A percentile compares a stretch with the other conserved stretches of the same genome.
These are phyloP conservation scores for Colletotrichum lini DNA, from an alignment of 2,329 filamentous ascomycete genomes.

Conservation along the genomic window DNA sequence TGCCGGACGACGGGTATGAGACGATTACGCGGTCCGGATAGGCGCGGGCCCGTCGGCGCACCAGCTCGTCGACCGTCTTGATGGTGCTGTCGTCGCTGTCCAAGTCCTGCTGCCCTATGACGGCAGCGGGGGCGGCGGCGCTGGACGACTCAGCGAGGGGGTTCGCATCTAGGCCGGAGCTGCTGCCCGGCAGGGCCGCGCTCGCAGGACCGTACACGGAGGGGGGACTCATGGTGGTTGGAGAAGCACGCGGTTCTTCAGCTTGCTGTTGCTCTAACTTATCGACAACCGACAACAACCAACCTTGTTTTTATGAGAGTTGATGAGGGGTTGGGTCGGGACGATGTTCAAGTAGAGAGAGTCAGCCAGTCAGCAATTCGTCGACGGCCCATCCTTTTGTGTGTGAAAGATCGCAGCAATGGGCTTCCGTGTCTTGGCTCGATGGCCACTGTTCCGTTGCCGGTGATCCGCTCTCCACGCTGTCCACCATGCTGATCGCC, in stretches of 20 bases:
- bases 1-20: slow-evolving; percentile 60
- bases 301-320: slow-evolving; percentile 7
- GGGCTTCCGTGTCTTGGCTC: slow-evolving; percentile 1
- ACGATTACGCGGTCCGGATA: slow-evolving; percentile 54
- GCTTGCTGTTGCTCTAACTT: background rate
- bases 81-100: slow-evolving; percentile 44
- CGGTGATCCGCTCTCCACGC: slow-evolving; percentile 21
- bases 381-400: slow-evolving; percentile 11
- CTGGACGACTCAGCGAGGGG: slow-evolving; percentile 1
- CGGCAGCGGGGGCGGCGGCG: background rate
- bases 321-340: background rate
- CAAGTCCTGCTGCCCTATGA: background rate
- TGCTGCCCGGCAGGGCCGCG: slow-evolving; percentile 27
- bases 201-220: slow-evolving; percentile 41
- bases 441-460: slow-evolving; percentile 25
- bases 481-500: slow-evolving; percentile 15
- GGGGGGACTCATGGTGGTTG: slow-evolving; percentile 38
- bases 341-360: slow-evolving; percentile 8
- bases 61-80: slow-evolving; percentile 46
- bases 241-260: slow-evolving; percentile 29
- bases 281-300: slow-evolving; percentile 5
- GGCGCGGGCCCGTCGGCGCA: slow-evolving; percentile 45
- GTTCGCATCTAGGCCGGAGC: slow-evolving; percentile 26
- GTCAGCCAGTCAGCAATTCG: background rate
- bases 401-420: slow-evolving; percentile 1